These are phyloP conservation scores for Cyberlindnera sargentensis DNA, from an alignment of 805 yeast genomes.

Conservation along the genomic window DNA sequence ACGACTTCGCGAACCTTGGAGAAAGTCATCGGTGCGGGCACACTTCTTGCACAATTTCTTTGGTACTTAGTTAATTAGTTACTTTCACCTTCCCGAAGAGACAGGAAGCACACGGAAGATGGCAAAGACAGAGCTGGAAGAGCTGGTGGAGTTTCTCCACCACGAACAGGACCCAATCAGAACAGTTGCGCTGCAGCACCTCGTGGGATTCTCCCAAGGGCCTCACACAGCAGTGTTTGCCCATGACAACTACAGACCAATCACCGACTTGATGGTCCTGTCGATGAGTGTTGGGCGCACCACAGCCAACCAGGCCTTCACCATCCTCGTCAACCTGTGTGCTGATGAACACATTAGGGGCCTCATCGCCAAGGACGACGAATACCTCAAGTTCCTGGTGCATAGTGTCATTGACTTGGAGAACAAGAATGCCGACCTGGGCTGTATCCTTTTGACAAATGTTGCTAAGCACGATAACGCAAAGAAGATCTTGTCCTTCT, in stretches of 20 bases:
- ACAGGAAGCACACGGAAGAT: background rate
- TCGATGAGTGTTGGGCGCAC: constrained; percentile 47
- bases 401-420: constrained; percentile 41
- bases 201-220: constrained; percentile 77
- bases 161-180: constrained; percentile 73
- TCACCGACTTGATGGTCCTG: constrained; percentile 61
- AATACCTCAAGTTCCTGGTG: constrained; percentile 43
- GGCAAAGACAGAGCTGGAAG: constrained; percentile 33
- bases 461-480: constrained; percentile 72
- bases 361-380: constrained; percentile 56
- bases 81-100: no score
- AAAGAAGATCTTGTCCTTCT: constrained; percentile 41
- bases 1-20: background rate
- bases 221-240: constrained; percentile 59
- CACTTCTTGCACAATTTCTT: no score
- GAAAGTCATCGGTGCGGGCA: background rate
- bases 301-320: constrained; percentile 58
- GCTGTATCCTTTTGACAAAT: constrained; percentile 79
- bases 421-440: constrained; percentile 69
- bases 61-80: no score
- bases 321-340: constrained; percentile 78
- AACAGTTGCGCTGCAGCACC: constrained; percentile 76
- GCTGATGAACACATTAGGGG: constrained; percentile 60
- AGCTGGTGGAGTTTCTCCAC: constrained; percentile 70
- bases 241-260: constrained; percentile 61